A percentile compares a stretch with the other conserved stretches of the same genome.
Conservation (phyloP, 2,329 filamentous ascomycete species). For the Trichoderma citrinoviride region DNA sequence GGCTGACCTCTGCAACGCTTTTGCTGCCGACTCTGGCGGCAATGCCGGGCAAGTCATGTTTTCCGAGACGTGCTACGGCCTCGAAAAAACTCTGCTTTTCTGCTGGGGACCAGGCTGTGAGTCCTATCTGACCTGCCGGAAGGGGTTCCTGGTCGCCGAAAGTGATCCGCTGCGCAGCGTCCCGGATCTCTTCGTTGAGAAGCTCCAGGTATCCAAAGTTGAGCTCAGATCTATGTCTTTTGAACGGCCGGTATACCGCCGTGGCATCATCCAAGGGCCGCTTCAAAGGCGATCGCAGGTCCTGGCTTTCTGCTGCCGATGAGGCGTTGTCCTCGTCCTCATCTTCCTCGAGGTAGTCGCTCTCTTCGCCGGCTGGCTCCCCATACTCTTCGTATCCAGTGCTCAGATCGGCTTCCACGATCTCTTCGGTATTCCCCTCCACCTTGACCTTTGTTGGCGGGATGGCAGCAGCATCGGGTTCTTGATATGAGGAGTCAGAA, state of each 20-base stretch:
- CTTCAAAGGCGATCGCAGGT: conserved; percentile 30
- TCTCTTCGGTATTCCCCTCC: neutral
- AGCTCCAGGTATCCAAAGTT: conserved; percentile 49
- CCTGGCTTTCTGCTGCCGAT: conserved; percentile 1
- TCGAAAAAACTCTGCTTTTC: conserved; percentile 74
- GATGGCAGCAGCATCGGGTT: conserved; percentile 10
- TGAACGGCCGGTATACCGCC: conserved; percentile 38
- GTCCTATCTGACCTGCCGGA: conserved; percentile 60
- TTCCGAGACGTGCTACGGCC: conserved; percentile 62
- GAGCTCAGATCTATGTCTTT: conserved; percentile 44
- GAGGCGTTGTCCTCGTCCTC: neutral
- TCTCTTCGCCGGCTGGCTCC: neutral
- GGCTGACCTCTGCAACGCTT: conserved; percentile 67
- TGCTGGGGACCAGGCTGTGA: conserved; percentile 63
- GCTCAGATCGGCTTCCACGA: neutral
- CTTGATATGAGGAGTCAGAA: conserved; percentile 26
- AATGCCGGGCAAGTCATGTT: conserved; percentile 60
- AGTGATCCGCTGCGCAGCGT: conserved; percentile 43
- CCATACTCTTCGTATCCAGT: neutral
- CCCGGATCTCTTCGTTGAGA: conserved; percentile 58
- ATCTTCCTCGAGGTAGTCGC: conserved; percentile 7
- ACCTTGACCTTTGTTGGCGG: conserved; percentile 22
- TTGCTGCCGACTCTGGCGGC: conserved; percentile 66
- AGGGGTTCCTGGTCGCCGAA: conserved; percentile 35
- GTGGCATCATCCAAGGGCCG: conserved; percentile 29